phyloP scores from a whole-genome alignment of 331 rosid genomes.

The Stylosanthes scabra region DNA sequence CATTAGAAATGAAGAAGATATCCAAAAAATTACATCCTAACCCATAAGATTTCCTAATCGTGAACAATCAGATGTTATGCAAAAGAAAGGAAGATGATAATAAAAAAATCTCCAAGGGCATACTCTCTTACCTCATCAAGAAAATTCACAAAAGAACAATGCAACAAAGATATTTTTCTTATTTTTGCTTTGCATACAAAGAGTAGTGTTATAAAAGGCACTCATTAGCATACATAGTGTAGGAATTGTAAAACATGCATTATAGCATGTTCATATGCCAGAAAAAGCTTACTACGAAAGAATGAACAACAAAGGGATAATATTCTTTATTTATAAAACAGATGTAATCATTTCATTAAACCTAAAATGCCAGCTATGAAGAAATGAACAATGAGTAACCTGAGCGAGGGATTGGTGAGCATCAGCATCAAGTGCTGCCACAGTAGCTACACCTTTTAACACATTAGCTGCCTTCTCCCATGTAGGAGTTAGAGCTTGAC shows the following conservation, averaged over 20 bases:
- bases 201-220: not conserved
- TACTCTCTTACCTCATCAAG: conserved; percentile 12
- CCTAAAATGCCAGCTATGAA: conserved; percentile 24
- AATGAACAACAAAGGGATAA: conserved; percentile 14
- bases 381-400: conserved; percentile 53
- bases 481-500: conserved; percentile 86
- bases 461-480: conserved; percentile 97
- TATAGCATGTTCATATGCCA: conserved; percentile 24
- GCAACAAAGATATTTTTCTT: conserved; percentile 1
- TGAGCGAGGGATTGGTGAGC: conserved; percentile 92
- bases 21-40: conserved; percentile 1
- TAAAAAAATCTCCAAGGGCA: conserved; percentile 11
- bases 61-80: not conserved
- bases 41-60: conserved; percentile 10
- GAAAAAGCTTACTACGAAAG: conserved; percentile 21
- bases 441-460: conserved; percentile 89
- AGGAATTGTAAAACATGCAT: not conserved
- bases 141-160: not conserved
- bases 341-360: not conserved
- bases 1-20: conserved; percentile 24
- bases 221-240: not conserved
- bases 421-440: conserved; percentile 97
- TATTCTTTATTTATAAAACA: conserved; percentile 30
- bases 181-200: not conserved
- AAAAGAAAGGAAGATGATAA: not conserved